These are phyloP conservation scores for Aspergillus sp. DNA, from an alignment of 2,329 filamentous ascomycete genomes.

Conservation along the genomic window DNA sequence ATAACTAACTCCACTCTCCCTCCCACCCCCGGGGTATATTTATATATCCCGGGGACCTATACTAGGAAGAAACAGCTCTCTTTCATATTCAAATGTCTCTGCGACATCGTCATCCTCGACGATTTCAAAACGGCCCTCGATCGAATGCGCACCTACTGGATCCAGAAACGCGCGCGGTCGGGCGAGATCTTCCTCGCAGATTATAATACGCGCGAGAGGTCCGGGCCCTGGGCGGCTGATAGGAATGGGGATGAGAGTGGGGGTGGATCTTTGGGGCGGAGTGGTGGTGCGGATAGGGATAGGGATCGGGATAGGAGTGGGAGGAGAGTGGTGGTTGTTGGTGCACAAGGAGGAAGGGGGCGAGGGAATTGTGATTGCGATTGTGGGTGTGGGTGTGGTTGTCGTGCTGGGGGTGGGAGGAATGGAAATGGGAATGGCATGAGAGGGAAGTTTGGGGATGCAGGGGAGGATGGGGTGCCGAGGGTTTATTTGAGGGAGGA, in stretches of 20 bases:
- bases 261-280: no score
- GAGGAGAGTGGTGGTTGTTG: not conserved
- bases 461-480: not conserved
- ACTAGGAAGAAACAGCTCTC: constrained; percentile 38
- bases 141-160: constrained; percentile 33
- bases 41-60: no score
- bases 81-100: constrained; percentile 67
- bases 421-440: no score
- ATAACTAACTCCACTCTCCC: no score
- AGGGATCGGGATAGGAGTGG: not conserved
- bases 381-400: no score
- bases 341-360: no score
- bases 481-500: not conserved
- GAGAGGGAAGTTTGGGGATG: not conserved
- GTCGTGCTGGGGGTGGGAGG: not conserved
- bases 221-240: not conserved
- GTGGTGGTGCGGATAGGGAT: not conserved
- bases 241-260: no score
- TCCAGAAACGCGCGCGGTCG: constrained; percentile 26
- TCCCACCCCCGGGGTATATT: no score
- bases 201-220: not conserved
- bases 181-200: constrained; percentile 17
- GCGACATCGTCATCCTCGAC: constrained; percentile 65
- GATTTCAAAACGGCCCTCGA: constrained; percentile 64
- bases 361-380: not conserved